Evolutionary conservation across 2,329 filamentous ascomycete species (phyloP).

Genomic region (Tolypocladium sp.): DNA sequence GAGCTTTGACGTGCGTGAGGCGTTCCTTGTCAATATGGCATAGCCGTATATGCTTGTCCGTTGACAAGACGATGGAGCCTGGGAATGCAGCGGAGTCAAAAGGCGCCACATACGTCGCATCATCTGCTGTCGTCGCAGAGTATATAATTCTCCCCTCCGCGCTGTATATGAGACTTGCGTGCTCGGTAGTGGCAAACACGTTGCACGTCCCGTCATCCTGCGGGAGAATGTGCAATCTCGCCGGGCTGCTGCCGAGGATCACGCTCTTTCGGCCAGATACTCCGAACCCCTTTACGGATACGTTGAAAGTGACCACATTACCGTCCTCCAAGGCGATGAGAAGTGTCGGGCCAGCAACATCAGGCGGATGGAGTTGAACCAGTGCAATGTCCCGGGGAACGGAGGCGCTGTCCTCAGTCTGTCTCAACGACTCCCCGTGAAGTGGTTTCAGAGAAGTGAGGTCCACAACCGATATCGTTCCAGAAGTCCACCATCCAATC

Average conservation of each 20-base stretch:
- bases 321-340: constrained; percentile 91
- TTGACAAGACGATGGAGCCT: constrained; percentile 71
- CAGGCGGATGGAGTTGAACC: constrained; percentile 62
- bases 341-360: constrained; percentile 56
- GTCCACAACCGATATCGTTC: constrained; percentile 65
- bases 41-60: constrained; percentile 66
- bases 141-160: constrained; percentile 82
- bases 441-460: constrained; percentile 57
- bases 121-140: constrained; percentile 85
- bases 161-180: constrained; percentile 87
- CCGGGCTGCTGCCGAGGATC: constrained; percentile 76
- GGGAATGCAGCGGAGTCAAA: constrained; percentile 80
- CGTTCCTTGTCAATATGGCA: constrained; percentile 74
- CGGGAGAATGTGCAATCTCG: constrained; percentile 70
- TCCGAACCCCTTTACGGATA: constrained; percentile 51
- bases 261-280: constrained; percentile 71
- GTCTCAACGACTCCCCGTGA: constrained; percentile 52
- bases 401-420: constrained; percentile 57
- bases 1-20: constrained; percentile 77
- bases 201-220: constrained; percentile 59
- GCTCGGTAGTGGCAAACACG: constrained; percentile 89
- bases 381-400: constrained; percentile 77
- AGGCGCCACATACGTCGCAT: constrained; percentile 70
- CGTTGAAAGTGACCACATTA: constrained; percentile 73
- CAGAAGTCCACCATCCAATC: constrained; percentile 81